Base-by-base conservation (phyloP, 2,329 filamentous ascomycete genomes). In the Aureobasidium sp. region DNA sequence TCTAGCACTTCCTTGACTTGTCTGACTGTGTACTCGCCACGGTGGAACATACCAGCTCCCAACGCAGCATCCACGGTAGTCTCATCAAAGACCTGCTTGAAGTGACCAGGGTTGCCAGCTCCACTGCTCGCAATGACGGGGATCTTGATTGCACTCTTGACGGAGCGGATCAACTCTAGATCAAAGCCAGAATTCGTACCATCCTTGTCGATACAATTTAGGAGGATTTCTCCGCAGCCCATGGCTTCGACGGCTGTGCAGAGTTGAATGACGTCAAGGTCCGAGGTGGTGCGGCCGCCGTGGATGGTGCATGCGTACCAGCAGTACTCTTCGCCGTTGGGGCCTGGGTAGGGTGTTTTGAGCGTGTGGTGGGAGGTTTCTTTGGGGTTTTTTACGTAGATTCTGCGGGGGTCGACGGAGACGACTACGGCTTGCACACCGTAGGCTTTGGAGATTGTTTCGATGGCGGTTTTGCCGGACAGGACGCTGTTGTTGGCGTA, bases 301-400 rank as follows among this genome's bases (percentile, higher is more conserved):
- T 93, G 95, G 77, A 95, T 90, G 7, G 94, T 99, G 77, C 94
- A 97, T 61, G 94, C 92, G 73, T 96, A 99, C 93, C 93, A 99
- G 78, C 90, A 96, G 74, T 85, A 88, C 57, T 79, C 77, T 74
- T 96, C 89, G 29, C 91, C 91, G 45, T 82, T 81, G 23, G 89
- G 85, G 9, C 92, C 90, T 0, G 84, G 85, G 63, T 78, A 82
- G 0, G 75, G 71, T 0, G 93, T 96, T 69, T 81, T 77, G 69
- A 96, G 77, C 15, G 87, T 89, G 73, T 94, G 88, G 69, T 90
- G 86, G 0, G 82, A 81, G 58, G 89, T 91, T 53, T 86, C 83
- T 25, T 81, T 76, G 40, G 87, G 86, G 45, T 83, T 81, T 2
- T 78, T 69, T 58, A 96, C 88, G 74, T 95, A 96, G 11, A 97